Evolutionary conservation across 495 filamentous ascomycete species (phyloP).

Genomic region (Penicillium robsamsonii): DNA sequence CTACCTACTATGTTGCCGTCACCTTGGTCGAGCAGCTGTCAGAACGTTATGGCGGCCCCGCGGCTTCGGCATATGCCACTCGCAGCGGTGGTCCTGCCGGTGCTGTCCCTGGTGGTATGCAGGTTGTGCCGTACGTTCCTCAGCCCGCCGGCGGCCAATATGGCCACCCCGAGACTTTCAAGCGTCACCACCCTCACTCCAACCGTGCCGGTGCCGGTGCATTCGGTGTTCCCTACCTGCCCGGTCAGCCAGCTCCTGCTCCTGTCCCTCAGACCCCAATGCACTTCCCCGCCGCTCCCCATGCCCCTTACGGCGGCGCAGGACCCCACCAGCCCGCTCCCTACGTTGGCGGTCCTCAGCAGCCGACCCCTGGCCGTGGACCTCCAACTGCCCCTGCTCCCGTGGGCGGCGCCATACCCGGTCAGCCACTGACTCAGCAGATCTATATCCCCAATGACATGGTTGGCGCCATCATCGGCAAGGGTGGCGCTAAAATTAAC

Average conservation of each 20-base stretch:
- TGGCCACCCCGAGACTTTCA: slow-evolving; percentile 84
- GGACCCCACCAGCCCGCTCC: slow-evolving; percentile 76
- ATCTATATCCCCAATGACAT: slow-evolving; percentile 99
- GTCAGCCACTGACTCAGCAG: slow-evolving; percentile 91
- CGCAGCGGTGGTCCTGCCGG: slow-evolving; percentile 90
- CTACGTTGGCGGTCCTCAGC: slow-evolving; percentile 55
- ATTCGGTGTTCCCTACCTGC: slow-evolving; percentile 70
- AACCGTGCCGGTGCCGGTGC: slow-evolving; percentile 62
- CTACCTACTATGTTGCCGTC: slow-evolving; percentile 95
- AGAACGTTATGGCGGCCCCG: slow-evolving; percentile 91
- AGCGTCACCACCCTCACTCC: slow-evolving; percentile 62
- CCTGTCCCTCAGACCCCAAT: slow-evolving; percentile 63
- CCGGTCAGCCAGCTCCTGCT: slow-evolving; percentile 61
- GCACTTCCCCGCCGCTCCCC: slow-evolving; percentile 71
- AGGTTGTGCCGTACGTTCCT: slow-evolving; percentile 92
- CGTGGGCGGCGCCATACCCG: slow-evolving; percentile 72
- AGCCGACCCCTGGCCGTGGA: slow-evolving; percentile 51
- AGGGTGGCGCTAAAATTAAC: slow-evolving; percentile 98
- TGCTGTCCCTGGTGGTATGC: slow-evolving; percentile 93
- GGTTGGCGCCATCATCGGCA: slow-evolving; percentile 98
- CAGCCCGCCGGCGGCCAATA: slow-evolving; percentile 89
- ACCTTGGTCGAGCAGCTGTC: slow-evolving; percentile 95
- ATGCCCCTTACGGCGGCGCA: slow-evolving; percentile 64
- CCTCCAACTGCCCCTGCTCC: slow-evolving; percentile 58
- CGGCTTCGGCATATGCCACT: slow-evolving; percentile 94